Evolutionary conservation across 371 early-diverging fungal genomes (phyloP).

Genomic region (Circinella umbellata): DNA sequence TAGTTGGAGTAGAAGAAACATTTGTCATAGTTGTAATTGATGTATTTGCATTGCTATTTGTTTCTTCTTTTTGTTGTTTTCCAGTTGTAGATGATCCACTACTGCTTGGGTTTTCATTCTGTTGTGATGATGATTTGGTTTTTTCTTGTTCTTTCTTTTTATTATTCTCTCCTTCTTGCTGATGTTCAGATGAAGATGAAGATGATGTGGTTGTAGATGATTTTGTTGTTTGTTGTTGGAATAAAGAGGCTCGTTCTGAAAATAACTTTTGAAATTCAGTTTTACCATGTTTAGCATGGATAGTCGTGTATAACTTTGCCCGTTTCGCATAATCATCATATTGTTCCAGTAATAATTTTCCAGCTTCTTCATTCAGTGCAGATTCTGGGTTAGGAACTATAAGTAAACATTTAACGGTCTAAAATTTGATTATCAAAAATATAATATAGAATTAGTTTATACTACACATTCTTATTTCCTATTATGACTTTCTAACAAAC

Average conservation of each 20-base stretch:
- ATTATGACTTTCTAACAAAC: too few species aligned
- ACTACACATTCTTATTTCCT: too few species aligned
- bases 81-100: not conserved
- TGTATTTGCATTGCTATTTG: too few species aligned
- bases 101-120: constrained; percentile 6
- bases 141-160: not conserved
- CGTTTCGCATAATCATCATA: constrained; percentile 83
- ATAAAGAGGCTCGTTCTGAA: constrained; percentile 10
- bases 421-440: not conserved
- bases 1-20: not conserved
- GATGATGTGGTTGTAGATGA: not conserved
- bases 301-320: constrained; percentile 75
- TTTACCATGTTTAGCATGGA: constrained; percentile 71
- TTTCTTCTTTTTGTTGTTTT: not conserved
- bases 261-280: constrained; percentile 26
- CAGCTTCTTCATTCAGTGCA: constrained; percentile 93
- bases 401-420: constrained; percentile 89
- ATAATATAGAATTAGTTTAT: too few species aligned
- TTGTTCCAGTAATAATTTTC: constrained; percentile 81
- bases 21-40: not conserved
- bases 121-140: not conserved
- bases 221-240: not conserved
- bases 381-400: constrained; percentile 95
- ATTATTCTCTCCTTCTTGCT: not conserved
- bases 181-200: too few species aligned